Evolutionary conservation across 129 eudicot genomes (phyloP), one percentile per base, ranked within the genome.

Genomic region (Ambrosia artemisiifolia): DNA sequence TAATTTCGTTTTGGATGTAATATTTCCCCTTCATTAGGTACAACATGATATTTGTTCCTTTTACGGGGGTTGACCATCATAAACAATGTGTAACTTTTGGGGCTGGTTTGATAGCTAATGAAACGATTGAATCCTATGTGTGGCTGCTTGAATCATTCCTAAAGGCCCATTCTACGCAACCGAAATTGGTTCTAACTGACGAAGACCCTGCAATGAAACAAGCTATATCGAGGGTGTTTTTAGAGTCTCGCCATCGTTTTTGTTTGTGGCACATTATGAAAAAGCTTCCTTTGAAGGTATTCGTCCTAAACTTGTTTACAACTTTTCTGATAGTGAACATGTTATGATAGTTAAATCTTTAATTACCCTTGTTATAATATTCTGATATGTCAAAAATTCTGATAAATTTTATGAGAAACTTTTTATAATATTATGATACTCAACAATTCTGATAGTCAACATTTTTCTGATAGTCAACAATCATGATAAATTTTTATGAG

Each of bases 261-360:
- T 68, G 47, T 10, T 48, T 68, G 62, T 68, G 73, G 34, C 62
- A 49, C 14, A 69, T 34, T 3, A 51, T 20, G 3, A 34, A 69
- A 2, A 69, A 67, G 14, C 19, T 69, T 0, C 47, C 74, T 0
- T 7, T 2, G 4, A 69, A 51, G 74, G 74, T 69, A 69, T 14
- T 2, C 8, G 7, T 1, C 3, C 0, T 24, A 24, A 24, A 24
- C 28, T 24, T 24, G 28, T 24, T 24, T n/a, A 24, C 28, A 24
- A 24, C n/a, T n/a, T n/a, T n/a, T n/a, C n/a, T n/a, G n/a, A n/a
- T n/a, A n/a, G n/a, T n/a, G n/a, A n/a, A n/a, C n/a, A n/a, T n/a
- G n/a, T n/a, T n/a, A n/a, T n/a, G n/a, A n/a, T n/a, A n/a, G n/a
- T n/a, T n/a, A n/a, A n/a, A n/a, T n/a, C n/a, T n/a, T 24, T 24